phyloP scores from a whole-genome alignment of 2,329 filamentous ascomycete species.

The Ascochyta rabiei region DNA sequence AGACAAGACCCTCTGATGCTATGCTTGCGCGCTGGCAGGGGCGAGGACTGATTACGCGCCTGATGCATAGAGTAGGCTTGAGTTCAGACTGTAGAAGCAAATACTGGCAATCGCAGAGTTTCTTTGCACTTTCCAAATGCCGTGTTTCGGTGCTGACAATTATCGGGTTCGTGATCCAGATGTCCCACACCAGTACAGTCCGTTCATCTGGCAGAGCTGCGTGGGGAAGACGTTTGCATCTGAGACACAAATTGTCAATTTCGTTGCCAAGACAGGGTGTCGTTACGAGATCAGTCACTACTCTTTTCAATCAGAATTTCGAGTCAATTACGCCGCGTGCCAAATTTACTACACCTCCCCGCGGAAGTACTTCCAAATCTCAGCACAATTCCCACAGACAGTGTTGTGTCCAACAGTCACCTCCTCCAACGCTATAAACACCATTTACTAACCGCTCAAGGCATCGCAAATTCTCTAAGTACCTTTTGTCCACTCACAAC shows the following conservation, averaged over 20 bases:
- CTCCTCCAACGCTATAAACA: not conserved
- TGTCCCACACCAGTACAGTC: not conserved
- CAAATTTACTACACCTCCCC: not conserved
- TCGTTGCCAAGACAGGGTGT: not conserved
- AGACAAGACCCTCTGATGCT: constrained; percentile 21
- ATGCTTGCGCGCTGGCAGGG: not conserved
- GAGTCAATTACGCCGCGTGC: not conserved
- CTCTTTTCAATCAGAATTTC: not conserved
- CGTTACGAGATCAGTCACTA: not conserved
- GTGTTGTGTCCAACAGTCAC: not conserved
- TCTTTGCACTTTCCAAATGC: not conserved
- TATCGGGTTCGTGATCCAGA: not conserved
- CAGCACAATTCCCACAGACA: too few species aligned
- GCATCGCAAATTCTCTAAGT: not conserved
- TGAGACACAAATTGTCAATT: not conserved
- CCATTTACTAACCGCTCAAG: not conserved
- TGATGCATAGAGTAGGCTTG: not conserved
- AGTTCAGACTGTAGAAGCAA: not conserved
- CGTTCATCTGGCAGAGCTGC: not conserved
- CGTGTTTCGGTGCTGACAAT: constrained; percentile 6
- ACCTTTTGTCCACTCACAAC: not conserved
- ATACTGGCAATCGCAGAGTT: not conserved
- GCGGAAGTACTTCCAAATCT: not conserved
- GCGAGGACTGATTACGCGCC: not conserved
- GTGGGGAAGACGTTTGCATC: constrained; percentile 6